Evolutionary conservation across 176 grass and related monocot genomes (phyloP), one percentile per base, ranked within the genome.

Genomic region (Oryza coarctata): DNA sequence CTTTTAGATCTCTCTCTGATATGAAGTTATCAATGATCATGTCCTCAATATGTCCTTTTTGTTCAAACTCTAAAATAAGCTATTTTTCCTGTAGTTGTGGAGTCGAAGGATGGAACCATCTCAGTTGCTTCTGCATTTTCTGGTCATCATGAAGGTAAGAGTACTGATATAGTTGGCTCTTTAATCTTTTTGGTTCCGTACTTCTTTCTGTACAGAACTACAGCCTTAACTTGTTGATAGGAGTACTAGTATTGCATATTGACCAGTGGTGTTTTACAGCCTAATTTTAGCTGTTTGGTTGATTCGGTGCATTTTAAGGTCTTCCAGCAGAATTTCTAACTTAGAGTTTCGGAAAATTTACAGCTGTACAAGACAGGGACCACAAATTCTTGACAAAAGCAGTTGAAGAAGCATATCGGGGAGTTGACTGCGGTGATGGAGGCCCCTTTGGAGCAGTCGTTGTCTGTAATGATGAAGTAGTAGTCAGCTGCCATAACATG

Each of bases 401-500:
- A 35, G 91, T 97, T 43, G 91, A 87, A 84, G 94, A 97, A 84
- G 94, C 94, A 10, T 97, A 97, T 38, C 71, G 70, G 17, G 94
- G 94, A 77, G 86, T 97, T 28, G 94, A 97, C 2, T 89, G 63
- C 8, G 94, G 94, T 12, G 89, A 97, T 75, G 94, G 94, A 77
- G 94, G 91, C 39, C 91, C 94, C 8, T 94, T 97, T 84, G 91
- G 91, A 18, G 91, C 94, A 18, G 94, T 97, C 80, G 91, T 97
- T 5, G 94, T 97, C 70, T 31, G 49, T 68, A 90, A 97, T n/a
- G 84, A 97, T 50, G 94, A 94, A 85, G 34, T 97, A 74, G 4
- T 97, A 15, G 94, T 86, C 64, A 94, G 94, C 62, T 97, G 94
- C 82, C 94, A 97, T 80, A 97, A 97, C 85, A 94, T 94, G 94